Conservation (phyloP, 1,284 basidiomycete genomes). For the Thecaphora thlaspeos region DNA sequence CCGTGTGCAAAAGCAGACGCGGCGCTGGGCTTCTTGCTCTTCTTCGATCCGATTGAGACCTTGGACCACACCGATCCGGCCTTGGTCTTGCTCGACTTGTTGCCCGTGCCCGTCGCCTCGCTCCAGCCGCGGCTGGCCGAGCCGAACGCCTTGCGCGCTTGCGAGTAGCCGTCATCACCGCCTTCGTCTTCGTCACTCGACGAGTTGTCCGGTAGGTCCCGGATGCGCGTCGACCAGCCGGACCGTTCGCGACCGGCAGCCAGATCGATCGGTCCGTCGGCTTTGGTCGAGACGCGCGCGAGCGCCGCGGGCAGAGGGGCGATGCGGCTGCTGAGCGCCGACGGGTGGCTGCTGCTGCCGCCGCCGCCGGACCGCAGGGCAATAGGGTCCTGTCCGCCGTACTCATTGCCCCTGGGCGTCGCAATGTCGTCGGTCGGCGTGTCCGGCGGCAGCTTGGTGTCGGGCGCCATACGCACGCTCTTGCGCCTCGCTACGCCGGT, state of each 20-base stretch:
- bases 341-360: neutral
- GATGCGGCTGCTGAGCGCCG: constrained; percentile 33
- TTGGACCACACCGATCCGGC: constrained; percentile 23
- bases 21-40: neutral
- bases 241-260: constrained; percentile 27
- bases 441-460: constrained; percentile 48
- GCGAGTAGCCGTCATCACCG: constrained; percentile 38
- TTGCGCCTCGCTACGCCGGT: constrained; percentile 39
- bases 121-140: constrained; percentile 43
- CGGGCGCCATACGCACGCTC: constrained; percentile 53
- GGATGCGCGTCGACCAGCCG: constrained; percentile 49
- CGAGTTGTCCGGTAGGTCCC: constrained; percentile 10
- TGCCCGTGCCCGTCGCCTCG: constrained; percentile 39
- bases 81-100: constrained; percentile 21
- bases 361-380: constrained; percentile 8
- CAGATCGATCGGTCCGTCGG: constrained; percentile 31
- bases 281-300: constrained; percentile 18
- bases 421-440: constrained; percentile 25
- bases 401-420: constrained; percentile 26
- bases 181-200: constrained; percentile 48
- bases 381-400: constrained; percentile 28
- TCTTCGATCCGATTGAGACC: constrained; percentile 15
- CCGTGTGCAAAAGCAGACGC: no score
- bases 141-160: constrained; percentile 49
- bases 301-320: constrained; percentile 40